Base-by-base conservation (phyloP, 129 eudicot species). In the Flaveria bidentis region DNA sequence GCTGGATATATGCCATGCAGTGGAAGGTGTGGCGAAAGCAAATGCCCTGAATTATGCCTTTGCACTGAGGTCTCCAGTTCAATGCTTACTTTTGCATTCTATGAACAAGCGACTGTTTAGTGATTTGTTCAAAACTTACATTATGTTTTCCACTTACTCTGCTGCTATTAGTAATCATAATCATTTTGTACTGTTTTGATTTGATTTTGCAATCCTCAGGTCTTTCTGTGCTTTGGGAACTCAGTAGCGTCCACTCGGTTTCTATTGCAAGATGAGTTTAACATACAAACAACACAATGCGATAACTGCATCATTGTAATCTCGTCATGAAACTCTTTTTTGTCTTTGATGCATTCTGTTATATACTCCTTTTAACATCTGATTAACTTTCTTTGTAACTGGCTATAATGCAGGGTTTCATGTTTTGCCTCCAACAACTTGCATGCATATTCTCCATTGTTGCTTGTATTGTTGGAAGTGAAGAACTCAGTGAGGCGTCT, bases 1-100 rank as follows among this genome's bases (percentile, higher is more conserved):
- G 97, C 90, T 67, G 99, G 99, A 67, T 95, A 87, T 69, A 87
- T 91, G 95, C 99, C 99, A 58, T 95, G 99, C 77, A 95, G 99
- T 85, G 99, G 99, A 50, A 86, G 97, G 65, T 95, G 99, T 79
- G 99, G 99, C 44, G 99, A 91, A 86, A 91, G 96, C 65, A 80
- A 82, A 67, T 95, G 99, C 76, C 99, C 99, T 69, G 96, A 95
- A 64, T 78, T 91, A 58, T 95, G 99, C 84, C 99, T 95, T 80
- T 85, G 89, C 69, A 91, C 97, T 18, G 99, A 95, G 99, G 99
- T 94, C 82, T 30, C n/a, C 72, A 66, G 51, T 17, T 66, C 9
- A 41, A 53, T n/a, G 6, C 18, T 16, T 36, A 55, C 33, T 52
- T 39, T 36, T 6, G 66, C 52, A 33, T 22, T 53, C 63, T 33